Evolutionary conservation across 768 basidiomycete species (phyloP).

Genomic region (Peribolospora kevripleyi): DNA sequence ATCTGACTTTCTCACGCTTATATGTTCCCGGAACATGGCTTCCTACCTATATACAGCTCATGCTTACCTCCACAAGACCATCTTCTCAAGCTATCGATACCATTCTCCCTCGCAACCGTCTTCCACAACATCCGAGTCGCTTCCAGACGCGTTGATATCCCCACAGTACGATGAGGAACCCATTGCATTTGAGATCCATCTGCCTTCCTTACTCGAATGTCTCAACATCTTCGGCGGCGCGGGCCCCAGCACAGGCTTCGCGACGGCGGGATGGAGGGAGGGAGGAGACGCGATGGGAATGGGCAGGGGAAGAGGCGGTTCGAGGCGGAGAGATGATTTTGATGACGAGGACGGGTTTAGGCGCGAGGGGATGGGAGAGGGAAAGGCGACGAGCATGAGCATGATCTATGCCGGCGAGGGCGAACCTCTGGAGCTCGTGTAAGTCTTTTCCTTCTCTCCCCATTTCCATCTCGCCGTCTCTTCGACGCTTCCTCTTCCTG

Average conservation of each 20-base stretch:
- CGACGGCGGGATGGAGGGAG: not conserved
- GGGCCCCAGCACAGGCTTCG: slow-evolving; percentile 7
- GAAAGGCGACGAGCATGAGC: slow-evolving; percentile 8
- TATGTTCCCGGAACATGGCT: not conserved
- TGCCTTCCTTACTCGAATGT: slow-evolving; percentile 64
- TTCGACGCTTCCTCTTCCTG: not conserved
- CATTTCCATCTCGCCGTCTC: not conserved
- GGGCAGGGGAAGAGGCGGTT: slow-evolving; percentile 1
- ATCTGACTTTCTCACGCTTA: not conserved
- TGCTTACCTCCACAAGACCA: slow-evolving; percentile 49
- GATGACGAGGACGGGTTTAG: slow-evolving; percentile 4
- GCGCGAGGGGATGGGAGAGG: not conserved
- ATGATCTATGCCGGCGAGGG: slow-evolving; percentile 10
- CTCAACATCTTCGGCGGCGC: slow-evolving; percentile 84
- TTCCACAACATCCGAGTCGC: slow-evolving; percentile 15
- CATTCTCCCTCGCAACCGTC: slow-evolving; percentile 16
- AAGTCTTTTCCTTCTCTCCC: not conserved
- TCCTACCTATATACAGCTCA: slow-evolving; percentile 30
- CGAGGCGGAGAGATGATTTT: not conserved
- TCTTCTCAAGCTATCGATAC: slow-evolving; percentile 62
- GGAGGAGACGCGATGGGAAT: slow-evolving; percentile 5
- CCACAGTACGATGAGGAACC: slow-evolving; percentile 15
- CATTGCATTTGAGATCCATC: slow-evolving; percentile 42
- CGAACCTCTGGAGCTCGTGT: slow-evolving; percentile 13
- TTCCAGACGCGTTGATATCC: slow-evolving; percentile 1